Base-by-base conservation (phyloP, 345 rosid genomes). In the Sisymbrium altissimum region DNA sequence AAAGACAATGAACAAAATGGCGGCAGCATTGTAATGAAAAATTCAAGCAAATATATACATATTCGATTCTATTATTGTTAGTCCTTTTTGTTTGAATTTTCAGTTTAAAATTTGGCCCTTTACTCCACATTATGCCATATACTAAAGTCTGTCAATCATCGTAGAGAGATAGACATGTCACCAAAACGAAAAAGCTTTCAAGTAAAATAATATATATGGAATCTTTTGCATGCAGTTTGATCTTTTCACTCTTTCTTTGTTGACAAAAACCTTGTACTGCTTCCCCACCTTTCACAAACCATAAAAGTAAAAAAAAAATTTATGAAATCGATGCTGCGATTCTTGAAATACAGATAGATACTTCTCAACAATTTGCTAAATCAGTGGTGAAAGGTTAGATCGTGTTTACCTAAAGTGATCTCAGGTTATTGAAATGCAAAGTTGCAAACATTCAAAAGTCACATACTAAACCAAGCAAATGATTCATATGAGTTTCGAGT, bases 1-100 rank as follows among this genome's bases (percentile, higher is more conserved):
- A 41, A 32, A 61, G 80, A 79, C 74, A 71, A 58, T 11, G 75
- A 78, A 79, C 87, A 86, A 87, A 86, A 89, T 84, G 96, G 97
- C 97, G 96, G 96, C 96, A 88, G 65, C 18, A 55, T 61, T 53
- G 57, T 23, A 1, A 60, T 60, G 23, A 50, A 60, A 61, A 38
- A 52, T 3, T 18, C 44, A 72, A 64, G 15, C 29, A 29, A 1
- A 25, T 10, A 19, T 38, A 17, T 55, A 44, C 49, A 35, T 46
- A 44, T 29, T 36, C 8, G 33, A 30, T 52, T 32, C 77, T 64
- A 75, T 43, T 68, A 75, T 53, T 68, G 73, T 13, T 52, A 59
- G 40, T 43, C 36, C 48, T 75, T n/a, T n/a, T n/a, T 19, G 32
- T 48, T 74, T 30, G 27, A 58, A 30, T 66, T 30, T 11, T 12